Conservation (phyloP, 352 stramenopile species). For the Pythium monospermum region DNA sequence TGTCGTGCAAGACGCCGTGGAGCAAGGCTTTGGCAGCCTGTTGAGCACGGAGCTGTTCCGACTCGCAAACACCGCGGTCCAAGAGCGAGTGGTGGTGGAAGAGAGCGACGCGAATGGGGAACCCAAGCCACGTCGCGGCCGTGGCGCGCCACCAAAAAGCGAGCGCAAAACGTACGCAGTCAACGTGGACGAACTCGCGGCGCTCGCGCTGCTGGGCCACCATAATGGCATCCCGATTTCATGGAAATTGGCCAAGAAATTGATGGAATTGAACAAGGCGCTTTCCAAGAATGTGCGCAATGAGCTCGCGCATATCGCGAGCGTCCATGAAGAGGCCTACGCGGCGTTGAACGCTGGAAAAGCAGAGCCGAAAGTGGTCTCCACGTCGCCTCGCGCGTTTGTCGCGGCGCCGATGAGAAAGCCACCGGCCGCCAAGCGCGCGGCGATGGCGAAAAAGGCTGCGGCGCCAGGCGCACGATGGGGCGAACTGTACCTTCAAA, state of each 20-base stretch:
- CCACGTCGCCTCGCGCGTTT: too few species aligned
- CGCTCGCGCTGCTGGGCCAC: conserved; percentile 54
- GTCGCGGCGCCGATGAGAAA: background rate
- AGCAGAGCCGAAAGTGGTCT: too few species aligned
- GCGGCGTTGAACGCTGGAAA: too few species aligned
- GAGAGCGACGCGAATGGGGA: conserved; percentile 2
- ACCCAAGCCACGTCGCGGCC: conserved; percentile 6
- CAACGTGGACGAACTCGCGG: conserved; percentile 38
- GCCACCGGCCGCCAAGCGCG: background rate
- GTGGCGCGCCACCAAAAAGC: conserved; percentile 23
- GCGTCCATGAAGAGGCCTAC: background rate
- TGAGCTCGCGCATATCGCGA: conserved; percentile 30
- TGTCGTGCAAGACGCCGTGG: conserved; percentile 45
- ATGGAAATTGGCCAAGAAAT: conserved; percentile 27
- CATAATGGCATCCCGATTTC: conserved; percentile 41
- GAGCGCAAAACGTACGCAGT: conserved; percentile 16
- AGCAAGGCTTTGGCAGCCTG: conserved; percentile 39
- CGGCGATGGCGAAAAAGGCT: background rate
- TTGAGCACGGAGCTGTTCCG: conserved; percentile 24
- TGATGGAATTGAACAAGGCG: conserved; percentile 38
- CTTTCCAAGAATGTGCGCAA: conserved; percentile 34
- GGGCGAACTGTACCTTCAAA: conserved; percentile 31
- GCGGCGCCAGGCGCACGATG: conserved; percentile 23
- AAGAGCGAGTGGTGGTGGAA: conserved; percentile 4
- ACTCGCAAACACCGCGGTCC: conserved; percentile 9